Evolutionary conservation across 2,329 filamentous ascomycete species (phyloP).

Genomic region (Daldinia sp.): DNA sequence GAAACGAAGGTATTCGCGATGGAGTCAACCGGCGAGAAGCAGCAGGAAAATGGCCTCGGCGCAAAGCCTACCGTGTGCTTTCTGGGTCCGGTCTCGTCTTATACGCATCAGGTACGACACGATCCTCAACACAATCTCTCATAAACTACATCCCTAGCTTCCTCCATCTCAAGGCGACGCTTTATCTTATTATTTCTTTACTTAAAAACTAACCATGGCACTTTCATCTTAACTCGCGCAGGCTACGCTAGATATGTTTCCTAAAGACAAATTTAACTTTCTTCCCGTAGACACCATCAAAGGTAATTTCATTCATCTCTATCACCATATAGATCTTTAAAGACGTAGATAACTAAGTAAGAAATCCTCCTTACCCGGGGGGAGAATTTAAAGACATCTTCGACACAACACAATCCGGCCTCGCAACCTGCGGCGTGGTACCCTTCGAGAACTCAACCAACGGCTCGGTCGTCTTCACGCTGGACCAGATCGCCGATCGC

Average conservation of each 20-base stretch:
- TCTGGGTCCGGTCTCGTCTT: slow-evolving; percentile 63
- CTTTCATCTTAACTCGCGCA: slow-evolving; percentile 43
- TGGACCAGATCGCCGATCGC: slow-evolving; percentile 88
- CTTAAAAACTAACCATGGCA: background rate
- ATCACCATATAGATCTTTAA: background rate
- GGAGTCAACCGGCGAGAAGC: slow-evolving; percentile 19
- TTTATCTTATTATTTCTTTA: background rate
- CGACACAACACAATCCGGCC: slow-evolving; percentile 75
- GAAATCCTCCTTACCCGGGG: background rate
- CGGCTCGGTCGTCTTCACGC: slow-evolving; percentile 88
- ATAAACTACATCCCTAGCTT: background rate
- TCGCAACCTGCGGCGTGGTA: slow-evolving; percentile 80
- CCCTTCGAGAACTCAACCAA: slow-evolving; percentile 98
- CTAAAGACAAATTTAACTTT: slow-evolving; percentile 61
- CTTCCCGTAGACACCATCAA: slow-evolving; percentile 65
- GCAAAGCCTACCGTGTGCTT: slow-evolving; percentile 60
- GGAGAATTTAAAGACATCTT: slow-evolving; percentile 74
- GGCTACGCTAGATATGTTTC: slow-evolving; percentile 63
- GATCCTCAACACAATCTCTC: background rate
- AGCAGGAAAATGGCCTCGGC: slow-evolving; percentile 9
- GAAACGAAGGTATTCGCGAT: slow-evolving; percentile 26
- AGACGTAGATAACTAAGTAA: background rate
- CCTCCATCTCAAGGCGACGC: background rate
- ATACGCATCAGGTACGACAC: slow-evolving; percentile 62
- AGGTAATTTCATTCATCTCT: slow-evolving; percentile 47